Evolutionary conservation across 2,329 filamentous ascomycete genomes (phyloP), one percentile per base, ranked within the genome.

Genomic region (Neofusicoccum cordaticola): DNA sequence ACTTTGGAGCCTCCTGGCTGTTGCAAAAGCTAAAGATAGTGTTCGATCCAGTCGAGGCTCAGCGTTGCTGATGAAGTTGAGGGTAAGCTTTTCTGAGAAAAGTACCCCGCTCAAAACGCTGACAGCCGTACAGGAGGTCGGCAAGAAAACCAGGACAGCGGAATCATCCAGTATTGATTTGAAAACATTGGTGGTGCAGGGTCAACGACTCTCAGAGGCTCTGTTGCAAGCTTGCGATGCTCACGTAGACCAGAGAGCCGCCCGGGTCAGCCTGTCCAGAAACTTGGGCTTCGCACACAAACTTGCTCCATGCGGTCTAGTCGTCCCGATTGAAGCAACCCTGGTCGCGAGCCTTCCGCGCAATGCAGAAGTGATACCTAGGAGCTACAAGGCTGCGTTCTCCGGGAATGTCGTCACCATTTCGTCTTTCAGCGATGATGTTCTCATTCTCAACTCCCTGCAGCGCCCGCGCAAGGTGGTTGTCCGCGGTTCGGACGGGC

Each of bases 381-480:
- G 89, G 57, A 87, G 86, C 4, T 79, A 88, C 72, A 89, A 88
- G 56, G 79, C 79, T 13, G 90, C 95, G 0, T 99, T 99, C 72
- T 89, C 92, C 3, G 85, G 89, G 50, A 92, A 97, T 68, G 88
- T 93, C 15, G 89, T 97, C 47, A 95, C 91, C 0, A 94, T 99
- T 64, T 83, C 84, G 44, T 83, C 82, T 15, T 96, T 99, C 75
- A 79, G 89, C 44, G 94, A 99, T 70, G 91, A 97, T 65, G 95
- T 97, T 0, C 80, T 96, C 27, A 91, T 99, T 3, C 82, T 99
- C 19, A 92, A 90, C 64, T 99, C 96, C 1, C 84, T 99, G 3
- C 94, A 97, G 65, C 93, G 95, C 70, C 95, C 96, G 12, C 88
- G 94, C 58, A 95, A 94, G 70, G 86, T 99, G 63, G 95, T 88